These are phyloP conservation scores for Hypomontagnella submonticulosa DNA, from an alignment of 495 filamentous ascomycete species.

Conservation along the genomic window DNA sequence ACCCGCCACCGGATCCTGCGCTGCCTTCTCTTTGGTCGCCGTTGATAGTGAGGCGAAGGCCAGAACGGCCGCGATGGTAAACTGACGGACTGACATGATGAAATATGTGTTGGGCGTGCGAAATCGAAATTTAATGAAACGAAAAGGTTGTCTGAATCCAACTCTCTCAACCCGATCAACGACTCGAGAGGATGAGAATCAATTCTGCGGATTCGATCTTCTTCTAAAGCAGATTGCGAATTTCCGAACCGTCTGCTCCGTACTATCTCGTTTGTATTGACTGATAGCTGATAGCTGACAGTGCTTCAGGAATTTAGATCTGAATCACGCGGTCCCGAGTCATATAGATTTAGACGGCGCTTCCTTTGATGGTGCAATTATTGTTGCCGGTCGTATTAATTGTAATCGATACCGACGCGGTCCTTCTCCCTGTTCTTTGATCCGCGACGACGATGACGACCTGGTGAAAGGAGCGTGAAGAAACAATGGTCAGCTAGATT, in stretches of 20 bases:
- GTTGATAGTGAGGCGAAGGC: constrained; percentile 33
- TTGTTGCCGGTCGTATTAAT: constrained; percentile 16
- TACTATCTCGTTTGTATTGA: constrained; percentile 19
- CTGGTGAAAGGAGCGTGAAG: constrained; percentile 21
- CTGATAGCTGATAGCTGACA: too few relatives aligned
- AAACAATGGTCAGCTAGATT: constrained; percentile 39
- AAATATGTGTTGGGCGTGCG: neutral
- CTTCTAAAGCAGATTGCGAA: constrained; percentile 25
- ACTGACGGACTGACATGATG: constrained; percentile 44
- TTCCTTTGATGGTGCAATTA: constrained; percentile 31
- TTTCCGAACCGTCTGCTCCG: constrained; percentile 8
- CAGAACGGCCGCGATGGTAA: constrained; percentile 42
- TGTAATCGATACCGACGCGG: constrained; percentile 8
- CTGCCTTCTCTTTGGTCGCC: constrained; percentile 25
- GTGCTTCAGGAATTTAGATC: constrained; percentile 4
- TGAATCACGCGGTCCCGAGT: constrained; percentile 22
- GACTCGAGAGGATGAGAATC: constrained; percentile 42
- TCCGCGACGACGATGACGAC: constrained; percentile 14
- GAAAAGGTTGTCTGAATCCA: constrained; percentile 16
- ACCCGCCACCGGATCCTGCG: constrained; percentile 26
- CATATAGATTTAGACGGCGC: constrained; percentile 28
- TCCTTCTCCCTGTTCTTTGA: constrained; percentile 28
- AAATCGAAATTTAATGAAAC: constrained; percentile 12
- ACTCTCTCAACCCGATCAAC: constrained; percentile 44
- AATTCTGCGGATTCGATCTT: constrained; percentile 25